Conservation (phyloP, 768 basidiomycete genomes). For the Macrolepiota albuminosa region DNA sequence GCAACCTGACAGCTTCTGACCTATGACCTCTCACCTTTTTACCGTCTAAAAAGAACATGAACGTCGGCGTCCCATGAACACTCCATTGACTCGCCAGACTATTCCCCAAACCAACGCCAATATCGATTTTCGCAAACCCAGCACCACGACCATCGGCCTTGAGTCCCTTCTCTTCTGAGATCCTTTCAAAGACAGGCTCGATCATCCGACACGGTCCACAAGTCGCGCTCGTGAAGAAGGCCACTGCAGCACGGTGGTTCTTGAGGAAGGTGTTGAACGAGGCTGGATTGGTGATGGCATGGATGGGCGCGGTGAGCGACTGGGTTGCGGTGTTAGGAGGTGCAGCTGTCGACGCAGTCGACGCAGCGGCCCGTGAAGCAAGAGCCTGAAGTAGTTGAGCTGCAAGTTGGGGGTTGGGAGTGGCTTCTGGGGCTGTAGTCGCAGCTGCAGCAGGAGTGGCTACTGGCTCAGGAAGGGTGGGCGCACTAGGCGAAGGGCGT, state of each 20-base stretch:
- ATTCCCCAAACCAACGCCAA: conserved; percentile 60
- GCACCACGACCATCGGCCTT: conserved; percentile 39
- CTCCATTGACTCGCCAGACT: conserved; percentile 58
- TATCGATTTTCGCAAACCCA: conserved; percentile 83
- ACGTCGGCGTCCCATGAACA: conserved; percentile 81
- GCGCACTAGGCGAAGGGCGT: conserved; percentile 44
- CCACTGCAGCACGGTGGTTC: conserved; percentile 67
- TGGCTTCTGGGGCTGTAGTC: conserved; percentile 22
- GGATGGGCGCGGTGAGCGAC: conserved; percentile 58
- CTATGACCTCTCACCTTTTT: conserved; percentile 46
- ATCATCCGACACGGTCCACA: conserved; percentile 83
- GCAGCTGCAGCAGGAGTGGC: conserved; percentile 9
- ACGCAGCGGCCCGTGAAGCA: conserved; percentile 40
- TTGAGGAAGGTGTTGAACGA: conserved; percentile 64
- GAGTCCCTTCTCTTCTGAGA: conserved; percentile 61
- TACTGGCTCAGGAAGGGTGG: conserved; percentile 25
- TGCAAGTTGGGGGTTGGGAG: conserved; percentile 45
- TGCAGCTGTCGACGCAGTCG: conserved; percentile 1
- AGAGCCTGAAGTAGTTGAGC: conserved; percentile 54
- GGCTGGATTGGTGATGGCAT: conserved; percentile 68
- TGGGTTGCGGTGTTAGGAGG: conserved; percentile 31
- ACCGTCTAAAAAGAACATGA: conserved; percentile 81
- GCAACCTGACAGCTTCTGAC: not conserved
- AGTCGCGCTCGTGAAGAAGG: conserved; percentile 73
- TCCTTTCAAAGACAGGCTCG: conserved; percentile 75